A percentile compares a stretch with the other conserved stretches of the same genome.
Evolutionary conservation across 345 rosid genomes (phyloP).

Genomic region (Linum trigynum): DNA sequence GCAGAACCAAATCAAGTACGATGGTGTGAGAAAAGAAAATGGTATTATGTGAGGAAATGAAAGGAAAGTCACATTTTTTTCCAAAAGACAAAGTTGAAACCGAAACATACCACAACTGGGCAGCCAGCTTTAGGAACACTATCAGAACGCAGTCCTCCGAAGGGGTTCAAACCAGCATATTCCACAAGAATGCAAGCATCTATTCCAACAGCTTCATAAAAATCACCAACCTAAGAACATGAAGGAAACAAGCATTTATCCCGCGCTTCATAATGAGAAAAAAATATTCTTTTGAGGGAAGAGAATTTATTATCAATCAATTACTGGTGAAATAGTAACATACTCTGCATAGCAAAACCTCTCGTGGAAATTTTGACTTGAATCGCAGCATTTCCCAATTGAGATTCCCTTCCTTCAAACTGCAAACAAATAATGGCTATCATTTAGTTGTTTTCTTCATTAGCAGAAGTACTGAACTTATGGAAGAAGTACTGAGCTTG

Average conservation of each 20-base stretch:
- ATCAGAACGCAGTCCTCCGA: constrained; percentile 83
- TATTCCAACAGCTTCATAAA: constrained; percentile 89
- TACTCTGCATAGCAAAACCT: constrained; percentile 95
- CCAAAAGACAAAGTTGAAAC: constrained; percentile 3
- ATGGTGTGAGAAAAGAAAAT: constrained; percentile 1
- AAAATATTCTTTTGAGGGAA: not conserved
- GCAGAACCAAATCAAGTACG: not conserved
- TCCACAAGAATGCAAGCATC: constrained; percentile 97
- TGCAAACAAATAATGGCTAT: constrained; percentile 24
- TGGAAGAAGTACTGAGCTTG: too few species aligned
- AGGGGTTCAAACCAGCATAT: constrained; percentile 93
- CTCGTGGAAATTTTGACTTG: constrained; percentile 88
- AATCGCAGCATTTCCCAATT: constrained; percentile 90
- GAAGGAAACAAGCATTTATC: constrained; percentile 3
- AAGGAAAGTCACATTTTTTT: not conserved
- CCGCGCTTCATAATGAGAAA: not conserved
- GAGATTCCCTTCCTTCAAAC: constrained; percentile 83
- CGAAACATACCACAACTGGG: constrained; percentile 64
- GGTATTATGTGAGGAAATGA: not conserved
- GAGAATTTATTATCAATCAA: not conserved
- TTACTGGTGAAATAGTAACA: constrained; percentile 11
- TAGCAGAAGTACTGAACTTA: too few species aligned
- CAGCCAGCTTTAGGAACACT: constrained; percentile 95
- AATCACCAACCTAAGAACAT: constrained; percentile 71
- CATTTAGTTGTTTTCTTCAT: not conserved